Conservation (phyloP, 83 land plant species). For the Thuja plicata region DNA sequence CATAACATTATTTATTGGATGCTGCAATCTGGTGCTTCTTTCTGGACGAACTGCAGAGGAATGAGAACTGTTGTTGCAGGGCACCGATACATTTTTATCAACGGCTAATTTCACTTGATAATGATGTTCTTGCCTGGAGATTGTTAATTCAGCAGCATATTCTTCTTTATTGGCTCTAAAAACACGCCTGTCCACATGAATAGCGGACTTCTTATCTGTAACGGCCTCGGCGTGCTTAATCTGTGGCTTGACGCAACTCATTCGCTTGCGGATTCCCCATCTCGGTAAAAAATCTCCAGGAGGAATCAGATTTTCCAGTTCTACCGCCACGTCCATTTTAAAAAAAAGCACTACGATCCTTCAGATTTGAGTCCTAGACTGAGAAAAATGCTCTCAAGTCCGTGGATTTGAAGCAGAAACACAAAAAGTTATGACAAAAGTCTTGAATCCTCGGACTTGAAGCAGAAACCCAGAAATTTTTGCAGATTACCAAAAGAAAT, state of each 20-base stretch:
- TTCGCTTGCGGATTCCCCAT: constrained; percentile 72
- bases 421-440: neutral
- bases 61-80: neutral
- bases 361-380: neutral
- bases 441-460: neutral
- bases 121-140: neutral
- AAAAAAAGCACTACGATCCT: neutral
- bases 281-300: constrained; percentile 23
- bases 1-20: neutral
- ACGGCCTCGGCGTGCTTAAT: constrained; percentile 18
- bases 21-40: constrained; percentile 3
- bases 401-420: neutral
- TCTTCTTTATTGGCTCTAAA: constrained; percentile 26
- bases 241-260: constrained; percentile 54
- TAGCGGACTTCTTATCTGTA: constrained; percentile 13
- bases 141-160: neutral
- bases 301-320: neutral
- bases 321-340: neutral
- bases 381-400: neutral
- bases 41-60: neutral
- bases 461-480: neutral
- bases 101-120: neutral
- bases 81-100: neutral
- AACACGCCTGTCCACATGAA: constrained; percentile 50
- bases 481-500: neutral